Evolutionary conservation across 2,329 filamentous ascomycete species (phyloP), one percentile per base, ranked within the genome.

Genomic region (Pyrenochaeta sp.): DNA sequence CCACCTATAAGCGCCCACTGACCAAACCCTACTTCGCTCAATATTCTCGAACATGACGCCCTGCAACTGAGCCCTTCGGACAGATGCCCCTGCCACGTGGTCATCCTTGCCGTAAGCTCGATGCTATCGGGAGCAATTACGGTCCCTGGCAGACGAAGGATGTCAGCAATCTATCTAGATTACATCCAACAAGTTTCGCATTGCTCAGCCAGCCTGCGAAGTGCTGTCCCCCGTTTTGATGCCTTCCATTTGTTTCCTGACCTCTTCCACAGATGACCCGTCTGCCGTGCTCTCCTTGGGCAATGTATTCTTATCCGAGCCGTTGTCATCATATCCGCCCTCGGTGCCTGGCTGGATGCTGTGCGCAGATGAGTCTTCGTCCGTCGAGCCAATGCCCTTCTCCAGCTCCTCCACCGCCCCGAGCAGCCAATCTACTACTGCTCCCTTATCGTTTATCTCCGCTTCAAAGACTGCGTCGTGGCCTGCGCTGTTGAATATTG

Each of bases 401-500:
- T 73, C 69, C 35, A 73, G 48, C 35, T 69, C 74, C 17, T 75
- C 74, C 4, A 75, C 76, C n/a, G 72, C 72, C 27, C 72, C 73
- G 28, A 78, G 67, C 53, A 79, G 53, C 61, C 72, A 76, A 35
- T 74, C 74, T 17, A 78, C 76, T 11, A 78, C 75, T 14, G 77
- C 73, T 40, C 69, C 67, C 67, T 76, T 77, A 39, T 75, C 76
- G 39, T 76, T 76, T 24, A 76, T 64, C 57, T 78, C 76, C 3
- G 77, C 77, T 60, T 78, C 76, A 41, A 76, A 79, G 21, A 78
- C 73, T 4, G 76, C 74, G 47, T 77, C 87, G 60, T 96, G 89
- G 19, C 95, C 91, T 34, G 88, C 88, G 65, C 86, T 83, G 67
- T 97, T 97, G 63, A 86, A 86, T 21, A 90, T 75, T 8, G 85